Conservation (phyloP, 768 basidiomycete genomes). For the Suillus variegatus region DNA sequence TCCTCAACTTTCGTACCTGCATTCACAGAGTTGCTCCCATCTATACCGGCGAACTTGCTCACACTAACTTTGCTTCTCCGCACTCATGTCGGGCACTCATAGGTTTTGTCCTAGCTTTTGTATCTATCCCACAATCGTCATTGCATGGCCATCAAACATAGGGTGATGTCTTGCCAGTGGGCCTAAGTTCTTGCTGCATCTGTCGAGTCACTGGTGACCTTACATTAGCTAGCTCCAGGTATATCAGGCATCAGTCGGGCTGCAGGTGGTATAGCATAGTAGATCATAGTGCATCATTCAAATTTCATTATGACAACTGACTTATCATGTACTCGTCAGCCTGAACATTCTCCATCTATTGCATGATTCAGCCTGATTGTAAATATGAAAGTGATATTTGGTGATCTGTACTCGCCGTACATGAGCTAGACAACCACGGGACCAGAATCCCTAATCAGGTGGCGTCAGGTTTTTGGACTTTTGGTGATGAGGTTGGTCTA, state of each 20-base stretch:
- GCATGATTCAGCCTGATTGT: not conserved
- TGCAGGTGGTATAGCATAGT: not conserved
- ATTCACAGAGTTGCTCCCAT: constrained; percentile 60
- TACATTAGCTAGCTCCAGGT: not conserved
- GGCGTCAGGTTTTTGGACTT: not conserved
- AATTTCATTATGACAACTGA: not conserved
- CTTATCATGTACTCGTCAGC: not conserved
- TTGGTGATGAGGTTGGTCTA: not conserved
- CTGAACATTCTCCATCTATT: not conserved
- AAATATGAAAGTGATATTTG: not conserved
- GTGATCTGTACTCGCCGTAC: not conserved
- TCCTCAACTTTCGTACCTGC: constrained; percentile 70
- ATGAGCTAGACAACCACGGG: not conserved
- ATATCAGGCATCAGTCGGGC: not conserved
- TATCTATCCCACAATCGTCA: constrained; percentile 46
- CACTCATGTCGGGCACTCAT: constrained; percentile 73
- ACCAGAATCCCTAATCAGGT: not conserved
- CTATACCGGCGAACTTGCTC: constrained; percentile 64
- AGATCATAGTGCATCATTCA: not conserved
- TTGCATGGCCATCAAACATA: constrained; percentile 26
- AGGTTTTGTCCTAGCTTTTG: constrained; percentile 59
- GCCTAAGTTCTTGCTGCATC: too few species aligned
- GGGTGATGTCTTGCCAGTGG: too few species aligned
- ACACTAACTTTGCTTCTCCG: constrained; percentile 67
- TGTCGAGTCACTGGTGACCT: not conserved